Evolutionary conservation across 2,329 filamentous ascomycete genomes (phyloP).

Genomic region (Arthrobotrys pseudoclavata): DNA sequence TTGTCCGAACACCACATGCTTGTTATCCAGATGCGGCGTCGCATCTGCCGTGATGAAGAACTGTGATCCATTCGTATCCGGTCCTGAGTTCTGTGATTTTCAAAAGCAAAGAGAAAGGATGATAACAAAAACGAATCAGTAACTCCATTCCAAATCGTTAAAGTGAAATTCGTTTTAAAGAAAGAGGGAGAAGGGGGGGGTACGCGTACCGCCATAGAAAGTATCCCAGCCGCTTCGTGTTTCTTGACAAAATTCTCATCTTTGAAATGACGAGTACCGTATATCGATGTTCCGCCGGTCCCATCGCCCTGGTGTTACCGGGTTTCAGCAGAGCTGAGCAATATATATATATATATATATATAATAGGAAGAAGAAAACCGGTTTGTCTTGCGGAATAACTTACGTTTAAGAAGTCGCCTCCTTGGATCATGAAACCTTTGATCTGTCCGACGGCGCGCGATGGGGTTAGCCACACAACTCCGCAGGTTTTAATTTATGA

Average conservation of each 20-base stretch:
- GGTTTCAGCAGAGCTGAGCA: slow-evolving; percentile 2
- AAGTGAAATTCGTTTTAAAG: too few relatives aligned
- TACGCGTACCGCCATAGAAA: slow-evolving; percentile 87
- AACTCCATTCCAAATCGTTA: slow-evolving; percentile 13
- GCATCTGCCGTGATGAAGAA: slow-evolving; percentile 96
- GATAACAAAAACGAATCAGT: slow-evolving; percentile 2
- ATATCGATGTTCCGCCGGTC: slow-evolving; percentile 88
- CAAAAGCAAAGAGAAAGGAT: background rate
- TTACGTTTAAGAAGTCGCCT: slow-evolving; percentile 85
- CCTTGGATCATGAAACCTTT: slow-evolving; percentile 98
- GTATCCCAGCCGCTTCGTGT: slow-evolving; percentile 82
- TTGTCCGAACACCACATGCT: slow-evolving; percentile 95
- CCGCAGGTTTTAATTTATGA: background rate
- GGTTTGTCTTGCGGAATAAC: background rate
- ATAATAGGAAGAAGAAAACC: too few relatives aligned
- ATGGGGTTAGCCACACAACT: background rate
- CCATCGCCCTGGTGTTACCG: slow-evolving; percentile 75
- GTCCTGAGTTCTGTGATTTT: slow-evolving; percentile 80
- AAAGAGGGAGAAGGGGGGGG: slow-evolving; percentile 61
- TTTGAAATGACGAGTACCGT: slow-evolving; percentile 83
- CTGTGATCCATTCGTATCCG: slow-evolving; percentile 92
- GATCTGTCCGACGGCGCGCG: slow-evolving; percentile 73
- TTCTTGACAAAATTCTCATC: slow-evolving; percentile 90
- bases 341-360: background rate
- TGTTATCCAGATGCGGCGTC: slow-evolving; percentile 88